Conservation (phyloP, 768 basidiomycete species). For the Tubosaeta sp. region DNA sequence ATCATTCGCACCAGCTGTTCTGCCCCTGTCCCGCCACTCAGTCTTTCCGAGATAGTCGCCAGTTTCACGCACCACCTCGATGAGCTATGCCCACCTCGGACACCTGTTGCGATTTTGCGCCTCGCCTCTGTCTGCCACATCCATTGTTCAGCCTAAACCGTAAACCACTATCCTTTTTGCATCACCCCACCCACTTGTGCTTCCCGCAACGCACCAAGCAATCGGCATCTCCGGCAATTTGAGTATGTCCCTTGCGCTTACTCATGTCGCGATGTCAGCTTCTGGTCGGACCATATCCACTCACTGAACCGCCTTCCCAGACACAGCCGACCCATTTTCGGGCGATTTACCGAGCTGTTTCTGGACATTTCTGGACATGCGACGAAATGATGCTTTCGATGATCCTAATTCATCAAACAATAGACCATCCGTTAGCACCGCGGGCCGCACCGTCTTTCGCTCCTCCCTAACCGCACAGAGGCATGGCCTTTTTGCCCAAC, state of each 20-base stretch:
- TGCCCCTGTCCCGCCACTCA: constrained; percentile 3
- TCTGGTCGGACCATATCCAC: background rate
- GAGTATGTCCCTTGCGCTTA: background rate
- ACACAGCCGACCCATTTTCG: constrained; percentile 7
- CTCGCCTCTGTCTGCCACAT: background rate
- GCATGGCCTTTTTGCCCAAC: constrained; percentile 3
- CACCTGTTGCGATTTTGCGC: background rate
- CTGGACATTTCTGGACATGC: background rate
- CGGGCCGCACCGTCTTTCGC: background rate
- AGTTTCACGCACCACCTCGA: background rate
- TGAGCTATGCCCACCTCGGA: background rate
- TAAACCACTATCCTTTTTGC: background rate
- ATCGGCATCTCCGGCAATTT: constrained; percentile 16
- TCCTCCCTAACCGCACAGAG: background rate
- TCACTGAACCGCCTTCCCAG: background rate
- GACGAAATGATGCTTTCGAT: constrained; percentile 4
- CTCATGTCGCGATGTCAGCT: background rate
- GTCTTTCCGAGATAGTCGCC: background rate
- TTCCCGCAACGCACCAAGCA: constrained; percentile 1
- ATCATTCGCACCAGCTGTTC: constrained; percentile 1
- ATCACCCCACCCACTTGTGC: constrained; percentile 1
- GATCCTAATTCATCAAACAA: constrained; percentile 12
- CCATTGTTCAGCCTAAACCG: constrained; percentile 1
- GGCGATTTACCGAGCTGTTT: constrained; percentile 10
- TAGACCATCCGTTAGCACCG: constrained; percentile 2